phyloP scores from a whole-genome alignment of 495 filamentous ascomycete genomes.

The Hyaloscypha variabilis region DNA sequence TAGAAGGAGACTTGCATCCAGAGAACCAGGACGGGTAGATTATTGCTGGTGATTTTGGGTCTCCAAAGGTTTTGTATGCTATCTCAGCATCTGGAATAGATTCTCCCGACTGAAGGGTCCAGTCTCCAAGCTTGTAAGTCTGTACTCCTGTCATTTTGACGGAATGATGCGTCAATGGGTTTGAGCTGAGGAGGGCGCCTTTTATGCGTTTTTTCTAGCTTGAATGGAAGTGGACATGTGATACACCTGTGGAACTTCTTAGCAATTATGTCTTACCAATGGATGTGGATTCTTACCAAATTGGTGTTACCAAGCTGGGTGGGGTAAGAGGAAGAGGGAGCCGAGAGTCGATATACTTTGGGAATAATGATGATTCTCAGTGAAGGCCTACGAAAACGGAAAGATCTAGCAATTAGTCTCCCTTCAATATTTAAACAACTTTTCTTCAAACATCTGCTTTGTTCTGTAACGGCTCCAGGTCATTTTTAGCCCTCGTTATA shows the following conservation, averaged over 20 bases:
- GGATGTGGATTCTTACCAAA: background rate
- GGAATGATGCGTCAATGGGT: background rate
- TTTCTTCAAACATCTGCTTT: too few relatives aligned
- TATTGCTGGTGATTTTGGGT: conserved; percentile 61
- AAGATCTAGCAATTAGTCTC: background rate
- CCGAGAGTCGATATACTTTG: background rate
- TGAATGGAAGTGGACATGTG: background rate
- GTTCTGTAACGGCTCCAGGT: too few relatives aligned
- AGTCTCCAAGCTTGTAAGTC: conserved; percentile 61
- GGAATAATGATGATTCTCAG: background rate
- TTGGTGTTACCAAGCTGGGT: conserved; percentile 2
- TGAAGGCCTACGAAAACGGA: too few relatives aligned
- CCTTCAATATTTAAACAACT: background rate
- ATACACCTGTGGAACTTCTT: background rate
- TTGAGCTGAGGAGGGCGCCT: background rate
- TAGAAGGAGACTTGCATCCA: conserved; percentile 17
- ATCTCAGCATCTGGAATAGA: conserved; percentile 59
- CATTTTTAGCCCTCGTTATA: background rate
- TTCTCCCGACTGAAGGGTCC: conserved; percentile 62
- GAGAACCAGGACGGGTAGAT: conserved; percentile 76
- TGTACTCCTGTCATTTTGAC: conserved; percentile 31
- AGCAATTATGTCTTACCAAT: background rate
- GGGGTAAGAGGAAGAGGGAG: background rate
- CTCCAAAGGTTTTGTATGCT: conserved; percentile 73
- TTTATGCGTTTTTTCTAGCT: background rate